phyloP scores from a whole-genome alignment of 2,329 filamentous ascomycete species.

The Colletotrichum paranaense region DNA sequence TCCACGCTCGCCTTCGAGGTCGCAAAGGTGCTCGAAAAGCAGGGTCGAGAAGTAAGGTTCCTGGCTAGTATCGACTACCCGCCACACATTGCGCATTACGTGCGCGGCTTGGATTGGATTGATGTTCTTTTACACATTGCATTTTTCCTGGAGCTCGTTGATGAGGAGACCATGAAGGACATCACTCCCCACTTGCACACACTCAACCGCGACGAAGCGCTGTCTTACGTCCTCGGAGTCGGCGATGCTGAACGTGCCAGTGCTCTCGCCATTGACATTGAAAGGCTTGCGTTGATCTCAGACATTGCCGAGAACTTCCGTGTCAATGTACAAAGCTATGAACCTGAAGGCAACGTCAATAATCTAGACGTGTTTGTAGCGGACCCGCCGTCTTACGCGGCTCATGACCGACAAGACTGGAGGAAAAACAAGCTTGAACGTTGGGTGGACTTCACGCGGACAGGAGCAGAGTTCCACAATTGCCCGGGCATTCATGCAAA shows the following conservation, averaged over 20 bases:
- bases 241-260: slow-evolving; percentile 13
- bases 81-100: slow-evolving; percentile 52
- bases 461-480: slow-evolving; percentile 16
- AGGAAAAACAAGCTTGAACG: slow-evolving; percentile 19
- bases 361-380: slow-evolving; percentile 31
- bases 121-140: slow-evolving; percentile 47
- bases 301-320: slow-evolving; percentile 33
- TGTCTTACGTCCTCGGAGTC: slow-evolving; percentile 19
- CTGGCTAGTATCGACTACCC: slow-evolving; percentile 55
- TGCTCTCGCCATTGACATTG: slow-evolving; percentile 18
- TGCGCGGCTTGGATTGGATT: slow-evolving; percentile 47
- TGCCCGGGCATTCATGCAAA: slow-evolving; percentile 30
- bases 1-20: slow-evolving; percentile 57
- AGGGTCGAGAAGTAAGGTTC: slow-evolving; percentile 52
- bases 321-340: slow-evolving; percentile 26
- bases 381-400: slow-evolving; percentile 26
- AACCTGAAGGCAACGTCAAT: slow-evolving; percentile 24
- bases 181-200: slow-evolving; percentile 17
- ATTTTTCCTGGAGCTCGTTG: slow-evolving; percentile 47
- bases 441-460: slow-evolving; percentile 20
- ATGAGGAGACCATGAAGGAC: slow-evolving; percentile 39
- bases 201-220: slow-evolving; percentile 18
- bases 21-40: slow-evolving; percentile 52
- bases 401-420: slow-evolving; percentile 26
- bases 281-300: slow-evolving; percentile 22